These are phyloP conservation scores for Chlorella vulgaris DNA, from an alignment of 139 green algal genomes.

Conservation along the genomic window DNA sequence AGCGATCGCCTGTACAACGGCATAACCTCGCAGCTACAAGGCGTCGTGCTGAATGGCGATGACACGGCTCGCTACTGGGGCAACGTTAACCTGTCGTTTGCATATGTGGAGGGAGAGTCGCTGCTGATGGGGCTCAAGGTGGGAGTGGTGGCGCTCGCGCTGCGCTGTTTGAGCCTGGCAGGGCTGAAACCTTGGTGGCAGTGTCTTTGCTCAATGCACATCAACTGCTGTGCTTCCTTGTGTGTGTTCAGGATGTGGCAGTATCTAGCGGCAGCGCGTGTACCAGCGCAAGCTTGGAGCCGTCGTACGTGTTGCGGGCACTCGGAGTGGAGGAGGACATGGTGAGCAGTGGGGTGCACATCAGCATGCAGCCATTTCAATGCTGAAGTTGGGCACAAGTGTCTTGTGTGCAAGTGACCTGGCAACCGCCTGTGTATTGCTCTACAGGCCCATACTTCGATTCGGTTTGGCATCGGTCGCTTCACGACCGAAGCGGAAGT, in stretches of 20 bases:
- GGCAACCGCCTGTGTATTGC: background rate
- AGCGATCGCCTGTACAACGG: conserved; percentile 81
- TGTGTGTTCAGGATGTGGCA: conserved; percentile 73
- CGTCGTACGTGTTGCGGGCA: conserved; percentile 95
- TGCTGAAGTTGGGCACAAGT: too few species aligned
- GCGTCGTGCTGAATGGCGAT: conserved; percentile 88
- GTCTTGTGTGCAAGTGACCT: too few species aligned
- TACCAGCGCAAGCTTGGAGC: conserved; percentile 95
- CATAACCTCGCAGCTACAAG: conserved; percentile 79
- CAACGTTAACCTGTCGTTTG: conserved; percentile 96
- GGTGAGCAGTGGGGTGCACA: conserved; percentile 85
- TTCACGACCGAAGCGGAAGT: conserved; percentile 97
- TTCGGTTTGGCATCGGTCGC: conserved; percentile 29
- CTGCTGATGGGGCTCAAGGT: conserved; percentile 99
- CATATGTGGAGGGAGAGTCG: conserved; percentile 96
- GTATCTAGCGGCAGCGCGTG: conserved; percentile 91
- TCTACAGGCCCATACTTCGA: conserved; percentile 27
- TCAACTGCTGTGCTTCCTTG: background rate
- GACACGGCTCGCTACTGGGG: conserved; percentile 54
- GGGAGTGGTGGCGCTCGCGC: background rate
- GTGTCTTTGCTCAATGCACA: too few species aligned
- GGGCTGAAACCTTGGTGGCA: too few species aligned
- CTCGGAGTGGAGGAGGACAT: conserved; percentile 99
- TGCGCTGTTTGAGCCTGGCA: background rate
- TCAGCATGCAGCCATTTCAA: background rate